Evolutionary conservation across 306 rosid genomes (phyloP).

Genomic region (Pterocarpus macrocarpus): DNA sequence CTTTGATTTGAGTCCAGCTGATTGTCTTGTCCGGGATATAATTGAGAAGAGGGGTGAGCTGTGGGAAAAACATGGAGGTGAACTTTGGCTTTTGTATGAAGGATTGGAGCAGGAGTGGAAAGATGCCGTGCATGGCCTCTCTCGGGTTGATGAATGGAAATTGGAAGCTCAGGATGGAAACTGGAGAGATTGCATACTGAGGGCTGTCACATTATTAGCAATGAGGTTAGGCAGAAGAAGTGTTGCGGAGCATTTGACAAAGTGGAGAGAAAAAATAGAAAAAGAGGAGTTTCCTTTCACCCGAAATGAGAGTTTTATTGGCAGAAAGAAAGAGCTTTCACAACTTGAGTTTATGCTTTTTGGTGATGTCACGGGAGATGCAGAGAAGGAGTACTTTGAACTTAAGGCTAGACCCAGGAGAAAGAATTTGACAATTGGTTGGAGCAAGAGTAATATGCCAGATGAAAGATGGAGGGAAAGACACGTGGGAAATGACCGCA

Average conservation of each 20-base stretch:
- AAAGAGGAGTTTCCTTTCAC: constrained; percentile 83
- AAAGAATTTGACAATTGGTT: constrained; percentile 71
- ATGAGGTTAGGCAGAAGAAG: constrained; percentile 83
- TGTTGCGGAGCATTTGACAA: constrained; percentile 72
- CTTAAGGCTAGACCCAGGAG: constrained; percentile 79
- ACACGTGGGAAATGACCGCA: constrained; percentile 47
- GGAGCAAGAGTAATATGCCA: constrained; percentile 64
- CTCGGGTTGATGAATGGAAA: constrained; percentile 87
- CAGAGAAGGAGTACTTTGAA: constrained; percentile 80
- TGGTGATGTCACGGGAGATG: constrained; percentile 79
- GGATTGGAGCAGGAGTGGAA: constrained; percentile 89
- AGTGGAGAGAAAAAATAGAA: constrained; percentile 83
- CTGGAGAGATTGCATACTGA: constrained; percentile 89
- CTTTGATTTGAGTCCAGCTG: constrained; percentile 80
- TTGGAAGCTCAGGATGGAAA: constrained; percentile 87
- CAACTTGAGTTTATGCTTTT: constrained; percentile 86
- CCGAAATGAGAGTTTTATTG: constrained; percentile 75
- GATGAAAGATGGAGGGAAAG: constrained; percentile 71
- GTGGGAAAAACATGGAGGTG: constrained; percentile 90
- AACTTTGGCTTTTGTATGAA: constrained; percentile 80
- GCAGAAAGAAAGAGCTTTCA: constrained; percentile 83
- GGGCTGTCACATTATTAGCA: constrained; percentile 71
- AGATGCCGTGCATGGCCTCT: constrained; percentile 78
- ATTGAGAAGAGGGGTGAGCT: constrained; percentile 91
- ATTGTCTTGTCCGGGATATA: constrained; percentile 88